A percentile compares a stretch with the other conserved stretches of the same genome.
Conservation (phyloP, 2,329 filamentous ascomycete species). For the Metarhizium brunneum region DNA sequence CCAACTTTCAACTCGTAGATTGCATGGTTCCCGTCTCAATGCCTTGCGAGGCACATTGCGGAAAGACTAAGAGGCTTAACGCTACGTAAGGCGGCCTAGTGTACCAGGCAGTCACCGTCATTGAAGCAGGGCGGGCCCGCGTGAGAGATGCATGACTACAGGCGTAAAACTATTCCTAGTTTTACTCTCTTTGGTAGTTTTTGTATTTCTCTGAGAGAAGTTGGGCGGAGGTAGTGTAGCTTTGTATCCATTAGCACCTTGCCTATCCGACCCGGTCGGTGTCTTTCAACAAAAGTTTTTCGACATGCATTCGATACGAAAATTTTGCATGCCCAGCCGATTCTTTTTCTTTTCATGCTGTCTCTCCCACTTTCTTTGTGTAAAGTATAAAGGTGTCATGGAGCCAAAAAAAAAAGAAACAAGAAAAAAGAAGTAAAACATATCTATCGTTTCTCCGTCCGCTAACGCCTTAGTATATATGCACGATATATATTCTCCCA, state of each 20-base stretch:
- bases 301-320: not conserved
- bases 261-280: not conserved
- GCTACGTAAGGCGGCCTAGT: no score
- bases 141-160: not conserved
- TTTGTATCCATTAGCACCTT: not conserved
- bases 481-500: conserved; percentile 4
- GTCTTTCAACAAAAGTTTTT: not conserved
- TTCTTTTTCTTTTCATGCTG: not conserved
- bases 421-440: not conserved
- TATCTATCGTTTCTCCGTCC: conserved; percentile 7
- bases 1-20: not conserved
- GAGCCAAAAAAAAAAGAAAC: conserved; percentile 1
- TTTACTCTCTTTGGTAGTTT: not conserved
- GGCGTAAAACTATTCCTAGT: not conserved
- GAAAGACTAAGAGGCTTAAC: not conserved
- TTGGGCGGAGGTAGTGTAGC: not conserved
- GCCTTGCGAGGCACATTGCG: not conserved
- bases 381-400: not conserved
- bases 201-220: not conserved
- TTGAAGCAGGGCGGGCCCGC: not conserved
- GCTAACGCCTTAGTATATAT: conserved; percentile 8
- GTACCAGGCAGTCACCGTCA: no score
- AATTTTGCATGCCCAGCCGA: not conserved
- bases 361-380: not conserved
- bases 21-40: not conserved